Evolutionary conservation across 2,329 filamentous ascomycete species (phyloP), one percentile per base, ranked within the genome.

Genomic region (Coniochaeta ligniaria): DNA sequence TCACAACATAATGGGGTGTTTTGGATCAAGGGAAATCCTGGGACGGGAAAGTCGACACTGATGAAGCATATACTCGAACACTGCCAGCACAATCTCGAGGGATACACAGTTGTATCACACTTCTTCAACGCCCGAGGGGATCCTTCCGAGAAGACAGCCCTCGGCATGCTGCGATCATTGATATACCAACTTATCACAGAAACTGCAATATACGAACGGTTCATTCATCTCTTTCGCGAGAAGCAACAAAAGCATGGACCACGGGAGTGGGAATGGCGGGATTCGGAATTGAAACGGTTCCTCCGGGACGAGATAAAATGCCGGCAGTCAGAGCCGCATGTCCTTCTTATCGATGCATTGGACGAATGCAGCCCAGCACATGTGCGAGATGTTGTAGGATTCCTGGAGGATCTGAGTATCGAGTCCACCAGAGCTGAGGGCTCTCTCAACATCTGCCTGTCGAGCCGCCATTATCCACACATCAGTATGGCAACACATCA

Each of bases 131-230:
- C 78, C 0, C 68, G 76, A 59, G 79, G 78, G 0, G 68, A 70
- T 0, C 35, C 68, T 5, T 66, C 80, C 9, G 79, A 85, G 54
- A 80, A 72, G 59, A 76, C 80, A 0, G 71, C 73, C 0, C 28
- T 69, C 0, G 82, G 83, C 0, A 74, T 85, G 68, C 83, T 82
- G 63, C 73, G 81, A 2, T 80, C 80, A 0, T 59, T 85, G 0
- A 60, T 85, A 0, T 62, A 71, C 1, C 80, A 85, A 43, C 66
- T 85, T 0, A 38, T 38, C 35, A 16, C 14, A 12, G 35, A 38
- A 16, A 7, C 11, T 16, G 31, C 31, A 33, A 33, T 33, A 33
- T 33, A 6, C 31, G 31, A 33, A 33, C 31, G 31, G 5, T 38
- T 38, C 12, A 38, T 38, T 16, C 35, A 7, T 12, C 6, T 38